Evolutionary conservation across 805 yeast genomes (phyloP), one percentile per base, ranked within the genome.

Genomic region (Saccharomycopsis synnaedendra): DNA sequence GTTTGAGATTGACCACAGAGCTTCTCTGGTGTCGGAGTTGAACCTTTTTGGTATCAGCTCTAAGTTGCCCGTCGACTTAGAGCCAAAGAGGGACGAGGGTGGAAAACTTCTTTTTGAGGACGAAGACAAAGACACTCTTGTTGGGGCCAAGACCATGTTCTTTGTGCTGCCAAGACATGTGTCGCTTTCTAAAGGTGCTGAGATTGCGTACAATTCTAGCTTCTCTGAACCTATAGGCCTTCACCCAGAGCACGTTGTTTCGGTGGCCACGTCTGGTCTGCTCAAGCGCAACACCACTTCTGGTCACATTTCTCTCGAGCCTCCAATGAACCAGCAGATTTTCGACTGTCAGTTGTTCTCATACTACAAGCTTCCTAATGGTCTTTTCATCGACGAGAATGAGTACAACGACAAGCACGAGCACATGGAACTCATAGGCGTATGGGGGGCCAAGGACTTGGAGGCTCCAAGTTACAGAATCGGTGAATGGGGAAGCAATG

Each of bases 391-490:
- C 11, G 76, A 70, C 56, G 55, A 59, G 54, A 69, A 69, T 55
- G 71, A 71, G 55, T 60, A 67, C 19, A 44, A 11, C 8, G 30
- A 37, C 8, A 34, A 55, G n/a, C 47, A 40, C 30, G 32, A 28
- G 5, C 30, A 37, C 6, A 9, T 45, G 19, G 39, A 51, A 41
- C 54, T 64, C 30, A 28, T 65, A 4, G 65, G 60, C 0, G 56
- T 64, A 5, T 69, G 71, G 71, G 75, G 75, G 4, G 36, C 36
- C 36, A 60, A 66, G 3, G 72, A 70, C 52, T 60, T 70, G 11
- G 75, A 70, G 49, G 62, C 60, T 19, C 75, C 75, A 4, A 65
- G 60, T 11, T 70, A 72, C 69, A 58, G 56, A 31, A 65, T 62
- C 4, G 54, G 55, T 4, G 57, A 63, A 32, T 62, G 67, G 65